Base-by-base conservation (phyloP, 148 eudicot genomes). In the Arbutus unedo region DNA sequence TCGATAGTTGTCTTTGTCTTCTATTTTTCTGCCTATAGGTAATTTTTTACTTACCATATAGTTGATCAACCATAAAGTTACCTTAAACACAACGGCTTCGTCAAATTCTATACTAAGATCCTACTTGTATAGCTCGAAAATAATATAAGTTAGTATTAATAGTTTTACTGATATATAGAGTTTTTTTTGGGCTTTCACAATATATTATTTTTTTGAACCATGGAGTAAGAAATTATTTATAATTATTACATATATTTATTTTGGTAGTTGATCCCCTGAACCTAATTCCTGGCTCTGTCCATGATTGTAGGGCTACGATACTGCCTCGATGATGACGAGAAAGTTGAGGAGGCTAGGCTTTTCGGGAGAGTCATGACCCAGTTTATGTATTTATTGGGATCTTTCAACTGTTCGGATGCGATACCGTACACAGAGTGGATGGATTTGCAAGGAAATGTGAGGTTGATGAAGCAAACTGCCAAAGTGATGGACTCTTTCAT, bases 391-490 rank as follows among this genome's bases (percentile, higher is more conserved):
- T n/a, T 78, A 0, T 3, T 16, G 0, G 67, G 49, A 19, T 0
- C n/a, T 16, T 78, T 78, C 11, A 68, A 55, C 6, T 16, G 19
- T 11, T 78, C 68, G 4, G 68, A 56, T 56, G 68, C 43, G 3
- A 57, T 78, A n/a, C 67, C 66, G n/a, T 7, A 9, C 14, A 31
- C 18, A 1, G 23, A 11, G 80, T 78, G 68, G 68, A 14, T 57
- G 67, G 80, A 78, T 57, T 78, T 78, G 68, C 80, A 78, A 18
- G 68, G 80, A 19, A 19, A 8, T 38, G 18, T 38, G 67, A 78
- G 31, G 51, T 3, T 48, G 16, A 78, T 78, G 80, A 78, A 78
- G 67, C 49, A 21, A 11, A 78, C 0, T 31, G 68, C 67, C 38
- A 8, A 78, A 23, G 31, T 6, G 68, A 3, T 78, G 80, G 80